Base-by-base conservation (phyloP, 305 asterid genomes). In the Fraxinus paxiana region DNA sequence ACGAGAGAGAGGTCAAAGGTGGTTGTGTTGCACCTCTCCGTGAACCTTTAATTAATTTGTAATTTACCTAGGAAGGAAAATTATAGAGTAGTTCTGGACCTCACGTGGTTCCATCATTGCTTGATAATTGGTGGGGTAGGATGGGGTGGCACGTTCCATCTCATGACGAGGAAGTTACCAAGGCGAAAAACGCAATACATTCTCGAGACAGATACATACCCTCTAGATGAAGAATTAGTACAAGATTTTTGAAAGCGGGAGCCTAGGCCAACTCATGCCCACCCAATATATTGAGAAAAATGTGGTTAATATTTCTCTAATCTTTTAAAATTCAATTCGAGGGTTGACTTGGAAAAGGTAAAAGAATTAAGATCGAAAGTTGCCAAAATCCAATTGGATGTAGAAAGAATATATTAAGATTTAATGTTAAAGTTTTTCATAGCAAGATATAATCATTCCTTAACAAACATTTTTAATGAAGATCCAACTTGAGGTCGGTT, bases 71-170 rank as follows among this genome's bases (percentile, higher is more conserved):
- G 20, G 56, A 46, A 15, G 56, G 59, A 15, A 48, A 48, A 46
- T 15, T 13, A 46, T 37, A 37, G 59, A 43, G 34, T 24, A 10
- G 30, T 22, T 79, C 76, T 79, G 31, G 88, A 84, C 91, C 89
- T 82, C 92, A 90, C 89, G 85, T 84, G 89, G 86, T 79, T 84
- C 87, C 84, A 84, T 88, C 91, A 88, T 67, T 77, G 75, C 79
- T 82, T 78, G 83, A 88, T 85, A 86, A 80, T 85, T 85, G 79
- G 79, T 79, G 85, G 17, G 17, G 54, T 43, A 43, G 61, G 61
- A 8, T 4, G 8, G 61, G 22, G 22, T 48, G 59, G 46, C 46
- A 38, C 46, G 54, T 43, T 43, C 54, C 54, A 43, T 43, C n/a
- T 43, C 82, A 13, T 13, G 74, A 13, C 18, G 22, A n/a, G 61